Percentiles rank a stretch among this genome's conserved stretches.
phyloP scores from a whole-genome alignment of 140 eudicot genomes.

The Erigeron philadelphicus region DNA sequence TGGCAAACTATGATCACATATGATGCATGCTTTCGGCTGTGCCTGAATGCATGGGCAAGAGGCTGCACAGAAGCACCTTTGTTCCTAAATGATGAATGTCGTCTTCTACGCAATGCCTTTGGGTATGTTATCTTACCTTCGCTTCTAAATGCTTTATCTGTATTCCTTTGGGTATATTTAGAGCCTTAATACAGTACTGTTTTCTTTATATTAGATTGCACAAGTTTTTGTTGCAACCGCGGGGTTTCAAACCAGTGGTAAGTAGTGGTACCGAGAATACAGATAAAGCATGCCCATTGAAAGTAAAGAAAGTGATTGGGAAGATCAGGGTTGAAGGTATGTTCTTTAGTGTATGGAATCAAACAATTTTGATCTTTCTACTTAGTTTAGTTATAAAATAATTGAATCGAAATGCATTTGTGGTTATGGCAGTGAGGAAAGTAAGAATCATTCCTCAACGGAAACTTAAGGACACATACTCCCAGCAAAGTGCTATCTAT shows the following conservation, averaged over 20 bases:
- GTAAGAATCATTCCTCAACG: slow-evolving; percentile 74
- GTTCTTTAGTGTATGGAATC: neutral
- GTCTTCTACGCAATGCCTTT: slow-evolving; percentile 70
- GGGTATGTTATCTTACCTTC: slow-evolving; percentile 45
- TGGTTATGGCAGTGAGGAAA: slow-evolving; percentile 62
- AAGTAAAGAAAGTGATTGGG: slow-evolving; percentile 65
- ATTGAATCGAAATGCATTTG: neutral
- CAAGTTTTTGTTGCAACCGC: slow-evolving; percentile 74
- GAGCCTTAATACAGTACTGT: slow-evolving; percentile 3
- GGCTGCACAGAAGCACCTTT: slow-evolving; percentile 86
- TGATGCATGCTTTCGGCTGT: slow-evolving; percentile 87
- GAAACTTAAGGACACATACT: slow-evolving; percentile 67
- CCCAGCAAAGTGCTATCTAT: slow-evolving; percentile 69
- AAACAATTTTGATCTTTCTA: neutral
- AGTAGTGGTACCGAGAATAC: slow-evolving; percentile 33
- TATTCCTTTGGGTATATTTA: neutral
- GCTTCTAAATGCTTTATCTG: neutral
- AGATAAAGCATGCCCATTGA: slow-evolving; percentile 53
- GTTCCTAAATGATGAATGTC: slow-evolving; percentile 76
- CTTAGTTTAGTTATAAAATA: neutral
- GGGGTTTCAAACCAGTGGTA: slow-evolving; percentile 48
- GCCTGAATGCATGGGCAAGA: slow-evolving; percentile 84
- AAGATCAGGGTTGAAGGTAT: slow-evolving; percentile 88
- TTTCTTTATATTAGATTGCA: slow-evolving; percentile 45
- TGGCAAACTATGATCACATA: slow-evolving; percentile 84